Conservation (phyloP, 768 basidiomycete genomes). For the Podaxis mareebaensis region DNA sequence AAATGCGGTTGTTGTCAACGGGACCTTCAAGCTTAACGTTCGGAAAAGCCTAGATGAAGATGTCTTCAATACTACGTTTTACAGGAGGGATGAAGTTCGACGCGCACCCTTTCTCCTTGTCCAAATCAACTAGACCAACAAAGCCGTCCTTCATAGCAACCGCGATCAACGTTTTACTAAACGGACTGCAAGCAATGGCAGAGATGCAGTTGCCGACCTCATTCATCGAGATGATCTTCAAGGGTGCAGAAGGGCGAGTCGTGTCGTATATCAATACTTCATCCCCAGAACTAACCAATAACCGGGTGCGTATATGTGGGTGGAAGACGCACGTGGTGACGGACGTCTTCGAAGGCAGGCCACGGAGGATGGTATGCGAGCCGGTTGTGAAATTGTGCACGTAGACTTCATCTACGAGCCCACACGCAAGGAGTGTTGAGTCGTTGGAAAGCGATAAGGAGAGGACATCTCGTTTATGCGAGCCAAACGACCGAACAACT, state of each 20-base stretch:
- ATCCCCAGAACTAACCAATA: conserved; percentile 54
- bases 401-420: conserved; percentile 52
- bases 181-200: conserved; percentile 65
- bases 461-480: conserved; percentile 51
- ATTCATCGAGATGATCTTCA: conserved; percentile 50
- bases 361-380: conserved; percentile 55
- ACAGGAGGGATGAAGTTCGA: neutral
- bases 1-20: conserved; percentile 63
- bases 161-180: conserved; percentile 72
- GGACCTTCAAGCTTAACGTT: conserved; percentile 50
- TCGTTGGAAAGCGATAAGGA: conserved; percentile 64
- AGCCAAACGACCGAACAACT: conserved; percentile 47
- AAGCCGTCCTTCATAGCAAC: conserved; percentile 54
- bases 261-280: conserved; percentile 65
- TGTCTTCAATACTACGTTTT: neutral
- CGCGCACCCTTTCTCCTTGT: conserved; percentile 71
- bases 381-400: conserved; percentile 60
- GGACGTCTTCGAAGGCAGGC: conserved; percentile 40
- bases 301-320: conserved; percentile 56
- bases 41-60: conserved; percentile 52
- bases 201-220: conserved; percentile 52
- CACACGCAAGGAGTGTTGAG: conserved; percentile 53
- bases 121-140: conserved; percentile 65
- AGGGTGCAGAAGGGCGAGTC: conserved; percentile 53
- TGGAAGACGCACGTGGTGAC: conserved; percentile 61